A percentile compares a stretch with the other conserved stretches of the same genome.
phyloP scores from a whole-genome alignment of 2,329 filamentous ascomycete genomes.

The Leptosphaerulina australis region DNA sequence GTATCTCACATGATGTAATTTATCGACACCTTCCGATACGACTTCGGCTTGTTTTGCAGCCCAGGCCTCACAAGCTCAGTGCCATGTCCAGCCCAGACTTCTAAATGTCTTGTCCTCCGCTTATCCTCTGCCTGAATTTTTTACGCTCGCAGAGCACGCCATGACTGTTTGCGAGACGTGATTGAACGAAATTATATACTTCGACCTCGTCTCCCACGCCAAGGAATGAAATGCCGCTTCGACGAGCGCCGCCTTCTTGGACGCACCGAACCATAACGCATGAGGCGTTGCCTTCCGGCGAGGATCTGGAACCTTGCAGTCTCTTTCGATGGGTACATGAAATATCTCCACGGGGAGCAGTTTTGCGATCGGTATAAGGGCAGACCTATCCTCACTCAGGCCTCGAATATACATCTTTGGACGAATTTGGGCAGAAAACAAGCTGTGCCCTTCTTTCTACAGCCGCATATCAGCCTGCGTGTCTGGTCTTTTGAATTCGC shows the following conservation, averaged over 20 bases:
- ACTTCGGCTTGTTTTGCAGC: slow-evolving; percentile 24
- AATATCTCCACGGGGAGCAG: slow-evolving; percentile 14
- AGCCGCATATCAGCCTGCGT: background rate
- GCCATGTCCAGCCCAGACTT: slow-evolving; percentile 27
- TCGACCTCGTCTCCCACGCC: slow-evolving; percentile 26
- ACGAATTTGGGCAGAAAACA: background rate
- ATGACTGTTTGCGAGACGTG: slow-evolving; percentile 24
- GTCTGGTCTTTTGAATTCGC: background rate
- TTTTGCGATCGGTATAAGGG: slow-evolving; percentile 12
- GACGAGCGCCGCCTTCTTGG: slow-evolving; percentile 21
- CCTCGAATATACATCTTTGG: background rate
- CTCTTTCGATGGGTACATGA: slow-evolving; percentile 15
- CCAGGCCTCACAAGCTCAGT: slow-evolving; percentile 41
- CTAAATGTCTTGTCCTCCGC: slow-evolving; percentile 28
- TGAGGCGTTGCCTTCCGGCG: slow-evolving; percentile 25
- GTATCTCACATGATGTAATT: slow-evolving; percentile 19
- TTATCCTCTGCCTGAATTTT: slow-evolving; percentile 19
- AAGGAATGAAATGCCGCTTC: slow-evolving; percentile 26
- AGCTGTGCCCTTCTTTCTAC: background rate
- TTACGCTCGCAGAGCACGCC: slow-evolving; percentile 27
- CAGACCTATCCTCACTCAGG: slow-evolving; percentile 3
- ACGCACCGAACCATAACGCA: slow-evolving; percentile 22
- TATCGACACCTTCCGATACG: slow-evolving; percentile 27
- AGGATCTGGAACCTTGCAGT: slow-evolving; percentile 29
- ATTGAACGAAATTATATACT: slow-evolving; percentile 25